phyloP scores from a whole-genome alignment of 441 rosid species.

The Gossypium gossypioides region DNA sequence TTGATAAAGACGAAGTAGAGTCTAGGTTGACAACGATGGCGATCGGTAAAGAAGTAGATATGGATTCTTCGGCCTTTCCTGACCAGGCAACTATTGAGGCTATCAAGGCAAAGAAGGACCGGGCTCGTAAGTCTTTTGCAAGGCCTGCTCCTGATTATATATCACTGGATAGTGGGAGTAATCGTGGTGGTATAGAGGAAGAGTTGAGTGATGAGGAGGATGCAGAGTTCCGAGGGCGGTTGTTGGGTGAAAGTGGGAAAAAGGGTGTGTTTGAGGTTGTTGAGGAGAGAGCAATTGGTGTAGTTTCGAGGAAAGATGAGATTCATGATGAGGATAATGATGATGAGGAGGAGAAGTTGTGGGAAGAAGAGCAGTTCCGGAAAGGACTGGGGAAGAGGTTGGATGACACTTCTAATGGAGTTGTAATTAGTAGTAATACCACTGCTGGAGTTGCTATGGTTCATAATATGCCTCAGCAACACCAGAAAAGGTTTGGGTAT shows the following conservation, averaged over 20 bases:
- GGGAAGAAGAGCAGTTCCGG: slow-evolving; percentile 88
- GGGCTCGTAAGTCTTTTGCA: slow-evolving; percentile 46
- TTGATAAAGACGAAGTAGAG: slow-evolving; percentile 21
- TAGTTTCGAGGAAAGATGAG: slow-evolving; percentile 9
- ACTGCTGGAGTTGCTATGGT: slow-evolving; percentile 22
- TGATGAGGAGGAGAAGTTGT: slow-evolving; percentile 74
- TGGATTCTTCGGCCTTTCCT: slow-evolving; percentile 14
- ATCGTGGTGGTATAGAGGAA: slow-evolving; percentile 32
- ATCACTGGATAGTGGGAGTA: slow-evolving; percentile 45
- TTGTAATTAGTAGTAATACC: slow-evolving; percentile 15
- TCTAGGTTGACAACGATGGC: slow-evolving; percentile 27
- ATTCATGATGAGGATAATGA: slow-evolving; percentile 26
- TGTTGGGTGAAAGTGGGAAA: slow-evolving; percentile 40
- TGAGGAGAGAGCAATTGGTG: slow-evolving; percentile 25
- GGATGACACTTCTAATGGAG: slow-evolving; percentile 47
- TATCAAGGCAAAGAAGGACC: slow-evolving; percentile 66
- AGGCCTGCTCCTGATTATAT: slow-evolving; percentile 65
- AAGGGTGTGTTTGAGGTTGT: slow-evolving; percentile 58
- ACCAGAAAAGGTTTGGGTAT: slow-evolving; percentile 28
- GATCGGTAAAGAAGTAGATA: slow-evolving; percentile 21
- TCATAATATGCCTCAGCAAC: slow-evolving; percentile 30
- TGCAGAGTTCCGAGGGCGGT: slow-evolving; percentile 47
- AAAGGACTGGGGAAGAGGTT: slow-evolving; percentile 81
- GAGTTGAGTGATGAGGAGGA: slow-evolving; percentile 80
- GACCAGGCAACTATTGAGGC: slow-evolving; percentile 62